A percentile compares a stretch with the other conserved stretches of the same genome.
phyloP scores from a whole-genome alignment of 768 basidiomycete genomes.

The Mycena filopes region DNA sequence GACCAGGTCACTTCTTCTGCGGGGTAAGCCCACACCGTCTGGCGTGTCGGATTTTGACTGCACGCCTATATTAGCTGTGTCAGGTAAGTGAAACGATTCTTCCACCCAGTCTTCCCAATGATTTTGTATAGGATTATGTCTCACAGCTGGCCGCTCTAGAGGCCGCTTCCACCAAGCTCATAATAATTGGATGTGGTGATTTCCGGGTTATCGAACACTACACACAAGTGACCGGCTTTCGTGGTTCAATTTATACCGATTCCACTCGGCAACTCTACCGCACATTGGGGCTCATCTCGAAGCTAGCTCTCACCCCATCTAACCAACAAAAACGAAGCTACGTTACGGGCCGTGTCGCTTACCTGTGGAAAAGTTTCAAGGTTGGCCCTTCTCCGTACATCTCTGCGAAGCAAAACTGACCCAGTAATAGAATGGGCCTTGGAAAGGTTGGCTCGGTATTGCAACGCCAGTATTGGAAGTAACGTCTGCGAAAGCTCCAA shows the following conservation, averaged over 20 bases:
- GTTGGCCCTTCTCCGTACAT: not conserved
- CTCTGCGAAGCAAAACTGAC: too few species aligned
- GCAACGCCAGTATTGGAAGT: not conserved
- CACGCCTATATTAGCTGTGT: conserved; percentile 46
- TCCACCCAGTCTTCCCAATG: too few species aligned
- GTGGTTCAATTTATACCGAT: conserved; percentile 69
- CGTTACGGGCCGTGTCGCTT: conserved; percentile 45
- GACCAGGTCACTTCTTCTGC: conserved; percentile 72
- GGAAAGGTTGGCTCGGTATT: not conserved
- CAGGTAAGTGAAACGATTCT: conserved; percentile 48
- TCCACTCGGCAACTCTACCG: conserved; percentile 68
- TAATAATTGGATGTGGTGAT: conserved; percentile 71
- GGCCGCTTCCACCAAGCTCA: conserved; percentile 51
- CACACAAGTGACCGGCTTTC: conserved; percentile 55
- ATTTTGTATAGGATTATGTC: conserved; percentile 58
- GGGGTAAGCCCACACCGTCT: conserved; percentile 52
- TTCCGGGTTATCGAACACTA: conserved; percentile 62
- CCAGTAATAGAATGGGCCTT: conserved; percentile 49
- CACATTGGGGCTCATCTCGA: conserved; percentile 69
- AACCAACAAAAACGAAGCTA: conserved; percentile 60
- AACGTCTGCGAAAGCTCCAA: conserved; percentile 44
- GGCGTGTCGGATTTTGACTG: not conserved
- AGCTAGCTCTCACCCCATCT: conserved; percentile 54
- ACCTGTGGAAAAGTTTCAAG: conserved; percentile 50
- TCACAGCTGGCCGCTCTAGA: conserved; percentile 56